A percentile compares a stretch with the other conserved stretches of the same genome.
Evolutionary conservation across 2,329 filamentous ascomycete genomes (phyloP).

Genomic region (Neofusicoccum cordaticola): DNA sequence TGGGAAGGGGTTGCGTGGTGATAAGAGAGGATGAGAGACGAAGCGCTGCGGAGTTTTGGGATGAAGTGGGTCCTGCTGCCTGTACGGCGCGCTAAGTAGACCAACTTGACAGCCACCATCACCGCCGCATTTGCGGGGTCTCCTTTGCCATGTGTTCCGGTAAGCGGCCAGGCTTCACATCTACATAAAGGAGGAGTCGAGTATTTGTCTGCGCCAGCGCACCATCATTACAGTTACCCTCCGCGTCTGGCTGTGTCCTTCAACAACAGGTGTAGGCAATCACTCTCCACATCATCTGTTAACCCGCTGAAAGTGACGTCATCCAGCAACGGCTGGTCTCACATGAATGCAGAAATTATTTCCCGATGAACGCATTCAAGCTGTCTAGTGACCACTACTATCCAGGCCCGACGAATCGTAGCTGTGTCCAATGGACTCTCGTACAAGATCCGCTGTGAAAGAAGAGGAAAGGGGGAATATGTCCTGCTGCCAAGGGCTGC

Average conservation of each 20-base stretch:
- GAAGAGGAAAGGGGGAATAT: background rate
- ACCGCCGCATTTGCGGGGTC: too few relatives aligned
- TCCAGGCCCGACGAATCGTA: background rate
- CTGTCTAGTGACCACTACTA: background rate
- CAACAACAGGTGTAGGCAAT: too few relatives aligned
- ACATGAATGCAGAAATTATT: background rate
- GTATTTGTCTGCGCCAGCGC: too few relatives aligned
- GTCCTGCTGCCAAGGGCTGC: background rate
- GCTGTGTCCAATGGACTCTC: background rate
- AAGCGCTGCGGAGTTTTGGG: background rate
- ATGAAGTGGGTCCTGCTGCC: constrained; percentile 2
- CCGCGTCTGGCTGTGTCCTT: too few relatives aligned
- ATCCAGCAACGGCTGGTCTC: background rate
- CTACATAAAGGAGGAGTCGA: too few relatives aligned
- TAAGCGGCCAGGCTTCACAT: too few relatives aligned
- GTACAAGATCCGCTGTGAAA: background rate
- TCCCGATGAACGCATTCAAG: background rate
- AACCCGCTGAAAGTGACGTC: background rate
- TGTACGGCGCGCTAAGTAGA: background rate
- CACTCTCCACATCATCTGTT: background rate
- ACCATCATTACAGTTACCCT: too few relatives aligned
- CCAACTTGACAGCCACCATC: background rate
- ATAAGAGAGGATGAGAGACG: background rate
- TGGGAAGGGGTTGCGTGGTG: background rate
- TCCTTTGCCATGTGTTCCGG: background rate